Base-by-base conservation (phyloP, 2,329 filamentous ascomycete genomes). In the Periconia digitata region DNA sequence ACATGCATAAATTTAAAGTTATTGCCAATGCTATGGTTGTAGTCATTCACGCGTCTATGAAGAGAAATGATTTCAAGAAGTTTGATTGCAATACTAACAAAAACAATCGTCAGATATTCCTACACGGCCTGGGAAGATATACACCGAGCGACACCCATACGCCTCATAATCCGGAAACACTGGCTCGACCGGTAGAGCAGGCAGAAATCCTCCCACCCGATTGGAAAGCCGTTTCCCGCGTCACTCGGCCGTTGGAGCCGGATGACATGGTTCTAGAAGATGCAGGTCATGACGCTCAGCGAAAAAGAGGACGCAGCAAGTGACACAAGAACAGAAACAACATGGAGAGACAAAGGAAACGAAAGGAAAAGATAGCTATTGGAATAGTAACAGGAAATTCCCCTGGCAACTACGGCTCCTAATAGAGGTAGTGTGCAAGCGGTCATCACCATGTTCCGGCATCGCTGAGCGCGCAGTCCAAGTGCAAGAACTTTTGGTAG, bases 261-360 rank as follows among this genome's bases (percentile, higher is more conserved):
- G 50, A 40, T 68, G 63, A 63, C 64, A 68, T 67, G 63, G 63
- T 69, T 58, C 63, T 59, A 34, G 53, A 40, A 43, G 58, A 47
- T 17, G 12, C 21, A 35, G 46, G 40, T 41, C 47, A 29, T 35
- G 49, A 42, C 47, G 29, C 20, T 35, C 24, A 43, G 43, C n/a
- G 40, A 45, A 27, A 41, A 27, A 44, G 18, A 45, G 27, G 15
- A 23, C 2, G 18, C 37, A 42, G 16, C 27, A 42, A 18, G 16
- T 27, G 34, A 32, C 40, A 20, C 13, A 40, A 40, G n/a, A 23
- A 27, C 18, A 35, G 17, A 43, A 34, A 13, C 16, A 23, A 43
- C 6, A 15, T 35, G 32, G 16, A 13, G 37, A 49, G 43, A 53
- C 42, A 42, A 47, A 56, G 37, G 23, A 47, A 49, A 39, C 38